Conservation (phyloP, 306 rosid genomes). For the Psophocarpus tetragonolobus region DNA sequence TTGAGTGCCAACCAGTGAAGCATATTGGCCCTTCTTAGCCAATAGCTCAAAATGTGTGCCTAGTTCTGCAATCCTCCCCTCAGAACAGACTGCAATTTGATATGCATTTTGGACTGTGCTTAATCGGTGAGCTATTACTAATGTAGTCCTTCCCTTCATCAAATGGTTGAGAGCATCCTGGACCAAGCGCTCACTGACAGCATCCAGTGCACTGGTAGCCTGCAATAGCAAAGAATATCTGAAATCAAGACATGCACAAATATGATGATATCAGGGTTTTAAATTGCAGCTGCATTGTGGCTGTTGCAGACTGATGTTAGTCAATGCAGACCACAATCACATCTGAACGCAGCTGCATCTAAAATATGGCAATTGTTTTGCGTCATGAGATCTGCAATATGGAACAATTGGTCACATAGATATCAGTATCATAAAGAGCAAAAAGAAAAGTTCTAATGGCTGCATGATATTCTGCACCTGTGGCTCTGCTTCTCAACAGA, state of each 20-base stretch:
- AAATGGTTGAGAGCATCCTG: conserved; percentile 79
- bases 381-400: not conserved
- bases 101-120: conserved; percentile 93
- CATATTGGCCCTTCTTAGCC: conserved; percentile 81
- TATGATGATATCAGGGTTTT: conserved; percentile 2
- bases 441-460: not conserved
- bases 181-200: conserved; percentile 85
- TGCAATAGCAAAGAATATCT: conserved; percentile 40
- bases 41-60: conserved; percentile 80
- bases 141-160: conserved; percentile 87
- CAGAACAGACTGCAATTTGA: conserved; percentile 80
- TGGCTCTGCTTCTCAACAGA: not conserved
- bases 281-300: not conserved
- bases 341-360: not conserved
- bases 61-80: conserved; percentile 69
- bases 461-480: not conserved
- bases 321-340: not conserved
- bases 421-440: not conserved
- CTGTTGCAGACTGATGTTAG: not conserved
- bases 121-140: conserved; percentile 90
- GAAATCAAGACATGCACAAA: conserved; percentile 2
- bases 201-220: conserved; percentile 96
- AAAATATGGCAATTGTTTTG: not conserved
- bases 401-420: not conserved
- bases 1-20: conserved; percentile 81